Evolutionary conservation across 768 basidiomycete genomes (phyloP), one percentile per base, ranked within the genome.

Genomic region (Melanogaster broomeanus): DNA sequence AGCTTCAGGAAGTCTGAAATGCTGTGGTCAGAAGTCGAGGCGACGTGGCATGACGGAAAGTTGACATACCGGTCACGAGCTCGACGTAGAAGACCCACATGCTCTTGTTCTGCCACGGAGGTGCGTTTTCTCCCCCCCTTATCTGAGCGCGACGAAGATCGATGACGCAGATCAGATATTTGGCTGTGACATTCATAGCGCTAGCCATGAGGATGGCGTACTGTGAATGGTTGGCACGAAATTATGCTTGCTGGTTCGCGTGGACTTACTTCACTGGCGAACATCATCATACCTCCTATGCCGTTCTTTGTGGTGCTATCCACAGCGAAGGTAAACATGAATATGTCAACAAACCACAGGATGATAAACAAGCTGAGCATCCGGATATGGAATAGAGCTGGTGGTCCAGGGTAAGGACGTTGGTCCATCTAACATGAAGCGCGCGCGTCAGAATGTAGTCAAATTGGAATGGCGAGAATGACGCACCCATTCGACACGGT

Each of bases 71-170:
- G 37, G 94, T 95, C 24, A 79, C 76, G 46, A 98, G 73, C 64
- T 98, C 97, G 51, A 98, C 84, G 65, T 98, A 98, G 74, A 97
- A 98, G 9, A 90, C 76, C 78, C 85, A 95, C 86, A 98, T 95
- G 74, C 91, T 93, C 77, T 98, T 98, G 64, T 94, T 88, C 69
- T 99, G 95, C 97, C 97, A 98, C 42, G 87, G 83, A 56, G 93
- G 87, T 2, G 90, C 85, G 67, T 88, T 88, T 68, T 89, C 90
- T 27, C 90, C 90, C 33, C 91, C 91, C 50, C 87, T 72, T 46
- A 77, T 74, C 42, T 84, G 81, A 2, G 94, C 93, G 21, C 92
- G 79, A 25, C 90, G 78, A 42, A 93, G 71, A 66, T 99, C 97
- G 54, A 90, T 79, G 15, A 87, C 69, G 38, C 88, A 91, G 45